Evolutionary conservation across 148 eudicot genomes (phyloP).

Genomic region (Hydrangea macrophylla): DNA sequence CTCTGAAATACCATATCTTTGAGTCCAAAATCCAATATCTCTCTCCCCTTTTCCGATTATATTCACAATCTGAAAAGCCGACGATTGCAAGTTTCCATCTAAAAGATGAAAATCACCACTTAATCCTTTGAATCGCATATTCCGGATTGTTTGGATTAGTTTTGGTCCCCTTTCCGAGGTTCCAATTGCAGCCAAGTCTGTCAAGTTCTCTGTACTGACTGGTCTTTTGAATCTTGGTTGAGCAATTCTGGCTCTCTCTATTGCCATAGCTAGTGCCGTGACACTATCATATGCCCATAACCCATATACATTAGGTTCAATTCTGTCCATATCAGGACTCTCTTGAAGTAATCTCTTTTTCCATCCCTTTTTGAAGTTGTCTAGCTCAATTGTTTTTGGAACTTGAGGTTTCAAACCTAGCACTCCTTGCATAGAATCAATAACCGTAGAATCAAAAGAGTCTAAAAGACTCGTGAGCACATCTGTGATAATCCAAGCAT

Average conservation of each 20-base stretch:
- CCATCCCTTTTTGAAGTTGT: conserved; percentile 41
- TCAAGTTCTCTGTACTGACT: conserved; percentile 6
- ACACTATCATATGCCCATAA: conserved; percentile 65
- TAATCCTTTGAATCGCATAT: conserved; percentile 42
- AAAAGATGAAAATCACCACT: conserved; percentile 48
- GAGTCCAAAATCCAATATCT: conserved; percentile 54
- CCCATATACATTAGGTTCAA: conserved; percentile 37
- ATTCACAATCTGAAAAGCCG: conserved; percentile 40
- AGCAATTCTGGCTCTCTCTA: conserved; percentile 25
- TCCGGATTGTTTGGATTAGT: conserved; percentile 30
- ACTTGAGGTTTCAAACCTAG: conserved; percentile 58
- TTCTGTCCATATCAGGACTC: conserved; percentile 30
- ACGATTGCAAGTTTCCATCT: conserved; percentile 40
- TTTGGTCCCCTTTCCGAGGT: conserved; percentile 41
- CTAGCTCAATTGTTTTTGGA: conserved; percentile 28
- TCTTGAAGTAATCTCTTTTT: conserved; percentile 29
- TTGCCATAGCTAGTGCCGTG: conserved; percentile 52
- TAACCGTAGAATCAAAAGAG: conserved; percentile 22
- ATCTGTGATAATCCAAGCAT: conserved; percentile 68
- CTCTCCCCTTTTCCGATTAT: conserved; percentile 36
- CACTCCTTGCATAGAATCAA: conserved; percentile 63
- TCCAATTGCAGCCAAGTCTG: conserved; percentile 43
- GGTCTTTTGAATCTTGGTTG: conserved; percentile 22
- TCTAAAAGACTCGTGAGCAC: conserved; percentile 40
- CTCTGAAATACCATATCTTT: conserved; percentile 32